Evolutionary conservation across 1,284 basidiomycete genomes (phyloP), one percentile per base, ranked within the genome.

Genomic region (Apiotrichum mycotoxinovorans): DNA sequence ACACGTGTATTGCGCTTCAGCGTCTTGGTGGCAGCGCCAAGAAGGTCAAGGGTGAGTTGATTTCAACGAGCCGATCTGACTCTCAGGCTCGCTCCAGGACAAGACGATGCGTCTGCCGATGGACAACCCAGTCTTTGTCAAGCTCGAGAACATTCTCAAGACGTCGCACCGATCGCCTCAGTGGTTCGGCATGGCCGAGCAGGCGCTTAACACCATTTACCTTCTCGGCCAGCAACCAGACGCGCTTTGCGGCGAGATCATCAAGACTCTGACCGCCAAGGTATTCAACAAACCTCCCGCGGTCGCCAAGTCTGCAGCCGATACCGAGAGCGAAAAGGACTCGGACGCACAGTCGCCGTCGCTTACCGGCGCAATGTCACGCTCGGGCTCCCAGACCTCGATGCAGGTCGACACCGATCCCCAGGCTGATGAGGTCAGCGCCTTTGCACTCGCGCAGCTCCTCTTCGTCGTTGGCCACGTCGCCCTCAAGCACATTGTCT

Each of bases 401-500:
- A 26, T 58, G 35, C 56, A 66, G 40, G 55, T 49, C 15, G 58
- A 61, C 17, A 51, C 55, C 22, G 49, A 46, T 25, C 38, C 38
- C 38, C 51, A 51, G 45, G 27, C 53, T 51, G 87, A 89, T 61
- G 68, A 83, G 1, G 86, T 86, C 0, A 87, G 93, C 60, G 86
- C 88, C 0, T 97, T 95, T 73, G 83, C 86, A 58, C 82, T 98
- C 18, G 89, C 88, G 54, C 94, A 98, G 72, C 82, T 98, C 20
- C 80, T 98, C 9, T 98, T 98, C 71, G 83, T 91, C 41, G 92
- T 97, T 7, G 96, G 95, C 0, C 95, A 98, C 74, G 89, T 96
- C 20, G 92, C 93, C 8, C 90, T 98, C 78, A 98, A 98, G 76
- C 93, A 98, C 62, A 91, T 98, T 56, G 93, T 96, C 25, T 96